A percentile compares a stretch with the other conserved stretches of the same genome.
Evolutionary conservation across 805 yeast genomes (phyloP).

Genomic region (Metschnikowia continentalis): DNA sequence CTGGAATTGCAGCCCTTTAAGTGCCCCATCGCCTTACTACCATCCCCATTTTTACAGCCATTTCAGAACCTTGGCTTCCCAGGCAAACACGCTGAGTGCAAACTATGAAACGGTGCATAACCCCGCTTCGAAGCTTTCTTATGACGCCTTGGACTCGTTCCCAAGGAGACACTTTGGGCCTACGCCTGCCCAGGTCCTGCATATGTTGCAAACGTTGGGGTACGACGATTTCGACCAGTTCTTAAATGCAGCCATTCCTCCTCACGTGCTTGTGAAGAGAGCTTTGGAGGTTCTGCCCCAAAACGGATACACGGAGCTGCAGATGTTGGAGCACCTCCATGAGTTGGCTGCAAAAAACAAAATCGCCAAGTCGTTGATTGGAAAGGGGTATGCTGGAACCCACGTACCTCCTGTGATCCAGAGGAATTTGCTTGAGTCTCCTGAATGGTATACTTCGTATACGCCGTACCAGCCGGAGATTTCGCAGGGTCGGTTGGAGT

Average conservation of each 20-base stretch:
- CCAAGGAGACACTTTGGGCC: slow-evolving; percentile 91
- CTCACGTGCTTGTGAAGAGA: slow-evolving; percentile 65
- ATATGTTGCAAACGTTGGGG: slow-evolving; percentile 66
- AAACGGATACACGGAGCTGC: slow-evolving; percentile 75
- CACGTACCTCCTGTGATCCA: slow-evolving; percentile 86
- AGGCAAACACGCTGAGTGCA: slow-evolving; percentile 54
- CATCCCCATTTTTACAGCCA: too few relatives aligned
- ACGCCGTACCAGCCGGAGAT: slow-evolving; percentile 99
- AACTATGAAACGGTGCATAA: slow-evolving; percentile 46
- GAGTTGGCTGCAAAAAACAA: slow-evolving; percentile 73
- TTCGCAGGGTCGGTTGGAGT: slow-evolving; percentile 92
- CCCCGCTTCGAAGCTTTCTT: slow-evolving; percentile 27
- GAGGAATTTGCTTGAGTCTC: slow-evolving; percentile 86
- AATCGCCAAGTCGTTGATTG: slow-evolving; percentile 72
- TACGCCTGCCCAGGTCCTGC: slow-evolving; percentile 52
- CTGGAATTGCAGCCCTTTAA: too few relatives aligned
- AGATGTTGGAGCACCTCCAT: slow-evolving; percentile 66
- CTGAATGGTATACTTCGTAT: slow-evolving; percentile 98
- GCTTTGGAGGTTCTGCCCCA: slow-evolving; percentile 62
- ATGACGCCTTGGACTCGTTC: slow-evolving; percentile 66
- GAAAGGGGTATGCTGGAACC: slow-evolving; percentile 93
- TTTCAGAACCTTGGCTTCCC: slow-evolving; percentile 12
- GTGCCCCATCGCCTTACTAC: too few relatives aligned
- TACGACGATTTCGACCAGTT: slow-evolving; percentile 66
- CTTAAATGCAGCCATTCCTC: slow-evolving; percentile 70